A percentile compares a stretch with the other conserved stretches of the same genome.
Conservation (phyloP, 495 filamentous ascomycete species). For the Aspergillus saccharolyticus region DNA sequence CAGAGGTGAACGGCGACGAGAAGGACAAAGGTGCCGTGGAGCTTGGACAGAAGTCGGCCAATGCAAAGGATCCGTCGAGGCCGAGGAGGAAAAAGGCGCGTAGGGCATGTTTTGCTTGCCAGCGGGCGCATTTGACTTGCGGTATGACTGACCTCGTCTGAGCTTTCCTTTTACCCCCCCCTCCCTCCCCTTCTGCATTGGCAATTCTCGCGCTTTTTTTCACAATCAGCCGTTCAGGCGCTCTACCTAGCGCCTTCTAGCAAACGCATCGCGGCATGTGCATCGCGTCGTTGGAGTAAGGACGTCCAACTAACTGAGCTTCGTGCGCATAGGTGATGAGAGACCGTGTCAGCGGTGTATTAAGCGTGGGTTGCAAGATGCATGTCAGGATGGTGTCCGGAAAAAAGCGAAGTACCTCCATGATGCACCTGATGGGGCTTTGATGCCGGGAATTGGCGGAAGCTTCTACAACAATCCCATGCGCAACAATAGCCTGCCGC, state of each 20-base stretch:
- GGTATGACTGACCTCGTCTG: constrained; percentile 55
- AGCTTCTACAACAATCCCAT: constrained; percentile 40
- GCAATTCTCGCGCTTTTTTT: neutral
- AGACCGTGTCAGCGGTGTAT: constrained; percentile 91
- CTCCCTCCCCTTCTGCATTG: neutral
- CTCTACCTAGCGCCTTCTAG: neutral
- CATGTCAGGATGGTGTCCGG: constrained; percentile 90
- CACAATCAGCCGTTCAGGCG: neutral
- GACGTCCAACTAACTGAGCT: constrained; percentile 5
- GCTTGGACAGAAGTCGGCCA: constrained; percentile 18
- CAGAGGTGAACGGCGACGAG: constrained; percentile 50
- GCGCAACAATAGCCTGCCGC: constrained; percentile 23
- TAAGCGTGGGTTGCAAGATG: constrained; percentile 83
- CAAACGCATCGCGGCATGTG: neutral
- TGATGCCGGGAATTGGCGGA: constrained; percentile 56
- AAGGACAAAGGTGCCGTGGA: constrained; percentile 51
- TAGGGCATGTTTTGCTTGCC: constrained; percentile 92
- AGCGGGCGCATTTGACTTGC: constrained; percentile 95
- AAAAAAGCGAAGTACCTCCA: constrained; percentile 99
- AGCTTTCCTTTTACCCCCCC: constrained; percentile 7
- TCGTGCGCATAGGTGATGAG: constrained; percentile 61
- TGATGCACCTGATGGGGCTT: constrained; percentile 78
- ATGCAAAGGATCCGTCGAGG: constrained; percentile 62
- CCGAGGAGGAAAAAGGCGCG: constrained; percentile 93
- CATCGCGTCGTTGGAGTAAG: neutral